A percentile compares a stretch with the other conserved stretches of the same genome.
Conservation (phyloP, 192 early-diverging fungal genomes). For the Coemansia sp. region DNA sequence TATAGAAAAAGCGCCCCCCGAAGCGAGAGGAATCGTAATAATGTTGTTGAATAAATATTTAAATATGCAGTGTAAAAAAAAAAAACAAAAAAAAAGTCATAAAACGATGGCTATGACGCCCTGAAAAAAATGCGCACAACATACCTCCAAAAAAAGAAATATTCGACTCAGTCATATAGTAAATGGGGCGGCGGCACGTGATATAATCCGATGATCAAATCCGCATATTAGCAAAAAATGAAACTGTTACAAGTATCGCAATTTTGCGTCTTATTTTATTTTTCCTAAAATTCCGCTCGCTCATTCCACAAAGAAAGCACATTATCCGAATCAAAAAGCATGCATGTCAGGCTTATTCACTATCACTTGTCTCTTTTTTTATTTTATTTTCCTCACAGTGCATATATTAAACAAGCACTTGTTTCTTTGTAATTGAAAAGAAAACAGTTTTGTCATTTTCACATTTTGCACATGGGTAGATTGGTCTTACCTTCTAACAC, state of each 20-base stretch:
- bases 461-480: not conserved
- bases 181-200: not conserved
- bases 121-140: not conserved
- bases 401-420: not conserved
- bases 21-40: too few relatives aligned
- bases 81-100: not conserved
- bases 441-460: not conserved
- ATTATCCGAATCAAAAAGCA: not conserved
- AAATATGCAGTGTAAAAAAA: not conserved
- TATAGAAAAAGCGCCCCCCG: too few relatives aligned
- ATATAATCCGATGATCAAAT: not conserved
- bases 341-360: too few relatives aligned
- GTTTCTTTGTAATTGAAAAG: not conserved
- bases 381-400: not conserved
- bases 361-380: too few relatives aligned
- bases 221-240: too few relatives aligned
- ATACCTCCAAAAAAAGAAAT: not conserved
- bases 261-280: too few relatives aligned
- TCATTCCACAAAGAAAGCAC: too few relatives aligned
- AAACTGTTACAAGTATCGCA: too few relatives aligned
- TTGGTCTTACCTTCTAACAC: not conserved
- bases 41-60: not conserved
- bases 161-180: not conserved
- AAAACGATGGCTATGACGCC: too few relatives aligned
- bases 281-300: too few relatives aligned